A percentile compares a stretch with the other conserved stretches of the same genome.
These are phyloP conservation scores for Neonectria magnoliae DNA, from an alignment of 2,329 filamentous ascomycete genomes.

Conservation along the genomic window DNA sequence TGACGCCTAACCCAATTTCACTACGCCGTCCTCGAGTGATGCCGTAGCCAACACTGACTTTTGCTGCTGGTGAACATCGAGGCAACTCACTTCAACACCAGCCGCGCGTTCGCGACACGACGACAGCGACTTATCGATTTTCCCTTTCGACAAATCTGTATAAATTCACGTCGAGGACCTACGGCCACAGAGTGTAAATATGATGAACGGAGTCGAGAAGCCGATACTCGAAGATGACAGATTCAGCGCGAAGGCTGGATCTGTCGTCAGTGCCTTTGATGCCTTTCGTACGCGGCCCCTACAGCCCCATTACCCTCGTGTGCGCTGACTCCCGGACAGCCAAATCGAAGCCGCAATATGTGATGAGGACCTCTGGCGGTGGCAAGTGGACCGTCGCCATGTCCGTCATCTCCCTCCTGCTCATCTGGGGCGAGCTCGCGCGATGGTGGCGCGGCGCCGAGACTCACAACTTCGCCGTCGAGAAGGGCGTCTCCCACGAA, in stretches of 20 bases:
- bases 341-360: slow-evolving; percentile 95
- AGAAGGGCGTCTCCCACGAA: slow-evolving; percentile 86
- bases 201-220: slow-evolving; percentile 83
- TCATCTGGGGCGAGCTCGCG: slow-evolving; percentile 80
- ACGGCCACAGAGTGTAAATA: slow-evolving; percentile 19
- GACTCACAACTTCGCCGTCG: slow-evolving; percentile 90
- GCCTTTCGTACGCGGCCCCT: slow-evolving; percentile 81
- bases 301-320: neutral
- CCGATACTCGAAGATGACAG: slow-evolving; percentile 75
- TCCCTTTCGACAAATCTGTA: slow-evolving; percentile 17
- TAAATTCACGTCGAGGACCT: slow-evolving; percentile 28
- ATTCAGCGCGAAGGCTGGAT: slow-evolving; percentile 76
- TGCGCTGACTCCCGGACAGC: slow-evolving; percentile 62
- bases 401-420: slow-evolving; percentile 75
- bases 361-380: slow-evolving; percentile 83
- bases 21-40: slow-evolving; percentile 28
- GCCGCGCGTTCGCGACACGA: slow-evolving; percentile 21
- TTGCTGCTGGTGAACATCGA: slow-evolving; percentile 34
- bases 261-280: slow-evolving; percentile 87
- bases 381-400: slow-evolving; percentile 94
- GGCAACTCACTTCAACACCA: slow-evolving; percentile 14
- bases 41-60: slow-evolving; percentile 32
- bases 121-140: slow-evolving; percentile 23
- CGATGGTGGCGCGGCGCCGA: slow-evolving; percentile 89
- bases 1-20: slow-evolving; percentile 3